phyloP scores from a whole-genome alignment of 2,329 filamentous ascomycete genomes.

The Aureobasidium sp. region DNA sequence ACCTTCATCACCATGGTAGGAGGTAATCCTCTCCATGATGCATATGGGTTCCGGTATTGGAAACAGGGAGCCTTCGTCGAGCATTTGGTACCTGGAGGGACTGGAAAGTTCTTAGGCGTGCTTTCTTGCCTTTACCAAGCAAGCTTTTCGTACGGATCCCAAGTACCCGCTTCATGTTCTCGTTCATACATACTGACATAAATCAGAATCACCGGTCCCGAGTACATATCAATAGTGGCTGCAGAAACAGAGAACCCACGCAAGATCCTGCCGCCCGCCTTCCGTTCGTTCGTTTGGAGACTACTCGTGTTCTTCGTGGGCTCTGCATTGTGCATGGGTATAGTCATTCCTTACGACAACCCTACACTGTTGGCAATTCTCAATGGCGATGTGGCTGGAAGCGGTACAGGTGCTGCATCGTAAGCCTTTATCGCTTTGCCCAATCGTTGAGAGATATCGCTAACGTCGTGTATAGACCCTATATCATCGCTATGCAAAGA shows the following conservation, averaged over 20 bases:
- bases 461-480: constrained; percentile 17
- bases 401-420: constrained; percentile 29
- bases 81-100: constrained; percentile 24
- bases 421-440: background rate
- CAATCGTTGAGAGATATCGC: too few relatives aligned
- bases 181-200: constrained; percentile 21
- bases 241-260: constrained; percentile 42
- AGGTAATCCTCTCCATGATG: constrained; percentile 29
- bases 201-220: constrained; percentile 24
- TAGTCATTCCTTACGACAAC: constrained; percentile 32
- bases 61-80: constrained; percentile 26
- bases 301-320: constrained; percentile 43
- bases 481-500: constrained; percentile 33
- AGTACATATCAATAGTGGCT: constrained; percentile 44
- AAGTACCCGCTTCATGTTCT: background rate
- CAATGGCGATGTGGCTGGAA: constrained; percentile 18
- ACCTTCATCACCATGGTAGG: constrained; percentile 32
- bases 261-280: constrained; percentile 40
- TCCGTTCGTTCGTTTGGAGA: constrained; percentile 42
- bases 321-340: constrained; percentile 39
- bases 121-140: constrained; percentile 30
- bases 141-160: constrained; percentile 30
- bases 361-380: constrained; percentile 23
- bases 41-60: constrained; percentile 41
- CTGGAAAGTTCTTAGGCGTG: constrained; percentile 31